phyloP scores from a whole-genome alignment of 2,329 filamentous ascomycete genomes.

The Pestalotiopsis sp. region DNA sequence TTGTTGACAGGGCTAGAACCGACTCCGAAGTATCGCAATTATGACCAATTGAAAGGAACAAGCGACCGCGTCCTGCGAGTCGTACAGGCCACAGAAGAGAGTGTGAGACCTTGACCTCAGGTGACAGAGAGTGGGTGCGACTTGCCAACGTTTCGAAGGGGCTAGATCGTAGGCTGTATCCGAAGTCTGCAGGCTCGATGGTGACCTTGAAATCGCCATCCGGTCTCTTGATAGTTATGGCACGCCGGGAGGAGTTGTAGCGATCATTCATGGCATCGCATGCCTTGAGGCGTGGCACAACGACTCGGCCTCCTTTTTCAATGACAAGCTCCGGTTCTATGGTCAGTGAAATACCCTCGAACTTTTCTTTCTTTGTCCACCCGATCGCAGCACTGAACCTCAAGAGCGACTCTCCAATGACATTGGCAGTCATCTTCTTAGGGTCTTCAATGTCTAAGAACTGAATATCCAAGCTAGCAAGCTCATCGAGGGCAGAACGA shows the following conservation, averaged over 20 bases:
- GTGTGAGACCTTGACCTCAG: too few relatives aligned
- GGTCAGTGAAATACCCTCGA: not conserved
- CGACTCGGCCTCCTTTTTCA: not conserved
- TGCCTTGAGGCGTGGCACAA: not conserved
- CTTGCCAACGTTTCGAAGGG: too few relatives aligned
- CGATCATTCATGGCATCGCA: not conserved
- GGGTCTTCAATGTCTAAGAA: not conserved
- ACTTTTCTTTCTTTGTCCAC: not conserved
- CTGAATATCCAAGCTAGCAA: not conserved
- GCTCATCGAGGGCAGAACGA: not conserved
- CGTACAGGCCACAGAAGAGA: too few relatives aligned
- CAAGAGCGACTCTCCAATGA: not conserved
- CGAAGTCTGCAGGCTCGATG: not conserved
- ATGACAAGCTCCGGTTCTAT: not conserved
- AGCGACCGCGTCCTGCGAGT: too few relatives aligned
- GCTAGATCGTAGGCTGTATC: not conserved
- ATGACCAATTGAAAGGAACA: too few relatives aligned
- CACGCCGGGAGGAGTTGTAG: not conserved
- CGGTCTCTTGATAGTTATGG: not conserved
- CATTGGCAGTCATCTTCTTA: not conserved
- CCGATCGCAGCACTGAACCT: not conserved
- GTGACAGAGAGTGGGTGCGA: too few relatives aligned
- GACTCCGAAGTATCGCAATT: too few relatives aligned
- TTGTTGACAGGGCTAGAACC: too few relatives aligned
- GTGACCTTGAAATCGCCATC: not conserved